phyloP scores from a whole-genome alignment of 148 eudicot species.

The Pouteria glomerata region DNA sequence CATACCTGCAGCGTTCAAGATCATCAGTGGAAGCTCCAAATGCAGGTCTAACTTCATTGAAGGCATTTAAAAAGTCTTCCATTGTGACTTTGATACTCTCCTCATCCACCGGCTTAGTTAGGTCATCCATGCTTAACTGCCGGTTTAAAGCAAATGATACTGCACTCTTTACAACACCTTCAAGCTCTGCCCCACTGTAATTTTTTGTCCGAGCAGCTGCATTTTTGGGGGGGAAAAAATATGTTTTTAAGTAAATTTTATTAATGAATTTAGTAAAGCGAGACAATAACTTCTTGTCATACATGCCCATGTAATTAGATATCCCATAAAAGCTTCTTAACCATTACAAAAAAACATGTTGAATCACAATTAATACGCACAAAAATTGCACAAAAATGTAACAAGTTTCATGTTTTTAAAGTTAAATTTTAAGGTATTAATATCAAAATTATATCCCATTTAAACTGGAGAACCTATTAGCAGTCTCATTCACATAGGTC shows the following conservation, averaged over 20 bases:
- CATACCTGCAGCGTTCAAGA: conserved; percentile 94
- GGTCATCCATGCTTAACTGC: conserved; percentile 88
- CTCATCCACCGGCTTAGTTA: conserved; percentile 88
- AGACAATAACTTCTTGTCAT: background rate
- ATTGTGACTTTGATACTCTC: conserved; percentile 92
- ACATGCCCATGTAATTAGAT: background rate
- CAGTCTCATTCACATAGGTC: background rate
- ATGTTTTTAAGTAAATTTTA: background rate
- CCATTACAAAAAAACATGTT: background rate
- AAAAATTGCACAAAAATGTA: background rate
- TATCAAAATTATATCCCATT: background rate
- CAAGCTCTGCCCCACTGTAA: conserved; percentile 99
- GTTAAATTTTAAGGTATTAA: background rate
- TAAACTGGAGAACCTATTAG: background rate
- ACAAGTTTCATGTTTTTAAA: background rate
- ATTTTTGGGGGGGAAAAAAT: conserved; percentile 6
- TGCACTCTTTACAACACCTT: conserved; percentile 99
- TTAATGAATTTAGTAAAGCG: background rate
- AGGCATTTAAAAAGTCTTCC: conserved; percentile 86
- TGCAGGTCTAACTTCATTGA: conserved; percentile 82
- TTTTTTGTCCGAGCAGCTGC: conserved; percentile 94
- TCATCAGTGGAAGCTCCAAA: conserved; percentile 97
- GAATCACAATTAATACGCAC: background rate
- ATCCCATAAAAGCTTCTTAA: background rate
- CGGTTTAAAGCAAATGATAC: conserved; percentile 92